Base-by-base conservation (phyloP, 805 yeast genomes). In the Sungouiella blattae region DNA sequence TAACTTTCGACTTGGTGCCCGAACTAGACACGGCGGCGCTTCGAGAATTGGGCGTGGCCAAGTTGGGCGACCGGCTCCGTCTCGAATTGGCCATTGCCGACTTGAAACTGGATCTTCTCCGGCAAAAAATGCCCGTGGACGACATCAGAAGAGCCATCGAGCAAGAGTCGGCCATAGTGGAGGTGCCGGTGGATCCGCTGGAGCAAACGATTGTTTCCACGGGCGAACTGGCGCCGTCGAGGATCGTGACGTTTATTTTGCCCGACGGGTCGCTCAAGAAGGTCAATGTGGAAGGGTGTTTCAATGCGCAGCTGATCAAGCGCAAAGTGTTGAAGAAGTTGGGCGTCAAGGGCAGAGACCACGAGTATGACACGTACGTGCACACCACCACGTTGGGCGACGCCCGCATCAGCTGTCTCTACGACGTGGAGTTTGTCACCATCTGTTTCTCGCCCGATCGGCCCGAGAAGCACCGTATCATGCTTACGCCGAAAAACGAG, bases 41-140 rank as follows among this genome's bases (percentile, higher is more conserved):
- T 37, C 75, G 71, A 31, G 93, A 83, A 37, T 54, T 93, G 8
- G 95, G 96, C 0, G 58, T 91, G 8, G 43, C 49, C n/a, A 82
- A 77, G 44, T 75, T 91, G 11, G 97, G 98, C 1, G 98, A 93
- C 56, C 65, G 96, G 18, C 66, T 91, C 14, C 67, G 83, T 18
- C 58, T 91, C 8, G 77, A 81, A 49, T 64, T 76, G 11, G 80
- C 82, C 14, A 67, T 85, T 3, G 64, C 72, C 20, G 56, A 64
- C 27, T 48, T 78, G 37, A 67, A 74, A 13, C 40, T 34, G 33
- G 21, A 35, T 11, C 12, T 20, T 5, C 35, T 46, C 14, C 31
- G 26, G 28, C 37, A 30, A 17, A 33, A 23, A 15, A 36, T 47
- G 5, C 38, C 47, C 6, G 18, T 47, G 9, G 44, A 38, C 15